Evolutionary conservation across 805 yeast genomes (phyloP).

Genomic region (Schizosaccharomyces japonicus): DNA sequence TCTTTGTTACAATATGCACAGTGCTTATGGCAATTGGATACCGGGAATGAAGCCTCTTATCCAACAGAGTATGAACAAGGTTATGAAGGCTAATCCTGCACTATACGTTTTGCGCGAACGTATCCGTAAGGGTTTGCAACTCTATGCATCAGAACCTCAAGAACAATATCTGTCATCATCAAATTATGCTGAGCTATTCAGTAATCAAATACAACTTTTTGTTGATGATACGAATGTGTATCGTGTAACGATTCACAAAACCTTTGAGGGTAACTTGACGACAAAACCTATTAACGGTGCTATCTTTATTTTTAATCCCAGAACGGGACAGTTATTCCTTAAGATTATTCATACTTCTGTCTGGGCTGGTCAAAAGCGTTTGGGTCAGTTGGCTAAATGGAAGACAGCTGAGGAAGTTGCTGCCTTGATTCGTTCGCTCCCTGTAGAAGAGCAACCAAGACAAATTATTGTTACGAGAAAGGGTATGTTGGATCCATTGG

Average conservation of each 20-base stretch:
- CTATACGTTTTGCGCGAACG: conserved; percentile 77
- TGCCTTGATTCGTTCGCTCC: conserved; percentile 66
- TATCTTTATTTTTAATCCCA: conserved; percentile 69
- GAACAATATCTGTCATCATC: conserved; percentile 74
- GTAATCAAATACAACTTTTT: conserved; percentile 36
- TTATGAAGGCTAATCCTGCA: conserved; percentile 89
- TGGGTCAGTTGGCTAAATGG: conserved; percentile 89
- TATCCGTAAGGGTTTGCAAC: conserved; percentile 75
- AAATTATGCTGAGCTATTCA: conserved; percentile 75
- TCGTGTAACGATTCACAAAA: conserved; percentile 72
- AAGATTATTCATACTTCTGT: conserved; percentile 81
- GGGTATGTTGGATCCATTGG: conserved; percentile 81
- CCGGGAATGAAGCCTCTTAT: conserved; percentile 76
- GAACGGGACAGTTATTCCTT: conserved; percentile 69
- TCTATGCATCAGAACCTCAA: conserved; percentile 81
- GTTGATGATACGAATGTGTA: conserved; percentile 89
- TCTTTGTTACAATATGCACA: conserved; percentile 84
- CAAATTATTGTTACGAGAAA: conserved; percentile 75
- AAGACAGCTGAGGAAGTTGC: conserved; percentile 95
- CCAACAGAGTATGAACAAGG: conserved; percentile 77
- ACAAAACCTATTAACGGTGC: conserved; percentile 89
- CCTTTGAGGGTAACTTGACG: conserved; percentile 77
- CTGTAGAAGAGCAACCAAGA: conserved; percentile 83
- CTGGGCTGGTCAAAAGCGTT: conserved; percentile 90
- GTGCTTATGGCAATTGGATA: conserved; percentile 94